Conservation (phyloP, 2,329 filamentous ascomycete species). For the Myriosclerotinia scirpicola region DNA sequence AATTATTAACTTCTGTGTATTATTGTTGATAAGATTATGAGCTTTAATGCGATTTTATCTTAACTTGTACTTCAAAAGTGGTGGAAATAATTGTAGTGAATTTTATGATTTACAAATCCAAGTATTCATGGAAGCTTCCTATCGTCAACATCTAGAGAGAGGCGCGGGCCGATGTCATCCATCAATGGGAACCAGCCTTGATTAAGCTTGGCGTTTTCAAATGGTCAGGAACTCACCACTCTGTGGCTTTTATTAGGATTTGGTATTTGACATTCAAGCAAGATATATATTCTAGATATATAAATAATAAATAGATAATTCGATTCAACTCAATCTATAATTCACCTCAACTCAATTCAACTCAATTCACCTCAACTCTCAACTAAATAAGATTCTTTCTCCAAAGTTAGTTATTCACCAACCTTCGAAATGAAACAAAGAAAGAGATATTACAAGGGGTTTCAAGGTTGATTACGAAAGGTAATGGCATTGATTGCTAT, state of each 20-base stretch:
- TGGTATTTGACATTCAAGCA: background rate
- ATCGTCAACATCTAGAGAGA: background rate
- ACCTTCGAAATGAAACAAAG: background rate
- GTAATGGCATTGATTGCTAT: constrained; percentile 6
- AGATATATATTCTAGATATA: background rate
- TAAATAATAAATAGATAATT: too few species aligned
- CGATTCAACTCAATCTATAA: too few species aligned
- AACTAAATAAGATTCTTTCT: background rate
- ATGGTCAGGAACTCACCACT: constrained; percentile 5
- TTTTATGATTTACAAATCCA: background rate
- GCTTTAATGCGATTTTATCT: constrained; percentile 11
- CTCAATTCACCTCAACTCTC: background rate
- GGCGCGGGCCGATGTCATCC: constrained; percentile 21
- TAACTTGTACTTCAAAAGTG: background rate
- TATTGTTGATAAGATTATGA: constrained; percentile 4
- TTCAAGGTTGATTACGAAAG: constrained; percentile 4
- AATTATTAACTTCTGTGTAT: background rate
- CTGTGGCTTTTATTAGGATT: too few species aligned
- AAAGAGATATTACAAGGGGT: constrained; percentile 1
- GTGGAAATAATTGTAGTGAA: constrained; percentile 20
- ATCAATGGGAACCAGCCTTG: constrained; percentile 16
- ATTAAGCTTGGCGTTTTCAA: constrained; percentile 16
- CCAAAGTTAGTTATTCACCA: background rate
- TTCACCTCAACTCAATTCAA: background rate
- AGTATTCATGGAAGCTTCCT: constrained; percentile 16